Conservation (phyloP, 2,329 filamentous ascomycete species). For the Microdochium paspali region DNA sequence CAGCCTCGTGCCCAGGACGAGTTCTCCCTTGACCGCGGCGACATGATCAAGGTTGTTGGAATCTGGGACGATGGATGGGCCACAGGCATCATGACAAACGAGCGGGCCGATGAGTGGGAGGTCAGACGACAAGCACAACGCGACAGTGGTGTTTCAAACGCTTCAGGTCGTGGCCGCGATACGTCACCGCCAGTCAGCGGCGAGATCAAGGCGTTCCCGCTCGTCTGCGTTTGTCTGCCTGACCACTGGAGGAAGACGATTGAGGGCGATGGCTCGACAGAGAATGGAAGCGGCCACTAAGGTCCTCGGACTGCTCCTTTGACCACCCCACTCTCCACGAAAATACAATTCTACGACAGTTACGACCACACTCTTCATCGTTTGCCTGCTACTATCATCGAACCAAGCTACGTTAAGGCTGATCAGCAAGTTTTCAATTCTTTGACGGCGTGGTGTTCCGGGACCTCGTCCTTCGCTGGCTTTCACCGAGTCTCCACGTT, state of each 20-base stretch:
- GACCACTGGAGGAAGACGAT: constrained; percentile 97
- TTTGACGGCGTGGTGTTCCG: too few relatives aligned
- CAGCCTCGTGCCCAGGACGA: constrained; percentile 90
- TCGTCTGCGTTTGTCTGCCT: constrained; percentile 91
- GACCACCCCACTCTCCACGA: not conserved
- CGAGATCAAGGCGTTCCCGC: constrained; percentile 94
- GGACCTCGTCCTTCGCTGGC: too few relatives aligned
- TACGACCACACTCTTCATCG: not conserved
- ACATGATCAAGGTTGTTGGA: constrained; percentile 96
- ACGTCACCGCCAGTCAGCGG: constrained; percentile 57
- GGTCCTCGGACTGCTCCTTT: not conserved
- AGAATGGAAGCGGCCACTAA: constrained; percentile 21
- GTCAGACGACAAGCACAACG: constrained; percentile 65
- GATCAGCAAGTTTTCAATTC: not conserved
- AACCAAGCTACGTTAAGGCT: not conserved
- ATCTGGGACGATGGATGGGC: constrained; percentile 99
- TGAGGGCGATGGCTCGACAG: constrained; percentile 71
- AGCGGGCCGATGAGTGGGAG: constrained; percentile 85
- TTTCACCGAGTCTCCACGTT: too few relatives aligned
- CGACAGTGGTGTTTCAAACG: constrained; percentile 88
- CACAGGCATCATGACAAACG: constrained; percentile 75
- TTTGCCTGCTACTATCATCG: not conserved
- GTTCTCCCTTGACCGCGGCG: constrained; percentile 84
- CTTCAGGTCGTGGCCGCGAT: constrained; percentile 50
- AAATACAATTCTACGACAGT: not conserved